A percentile compares a stretch with the other conserved stretches of the same genome.
These are phyloP conservation scores for Penicillium sp. DNA, from an alignment of 2,329 filamentous ascomycete genomes.

Conservation along the genomic window DNA sequence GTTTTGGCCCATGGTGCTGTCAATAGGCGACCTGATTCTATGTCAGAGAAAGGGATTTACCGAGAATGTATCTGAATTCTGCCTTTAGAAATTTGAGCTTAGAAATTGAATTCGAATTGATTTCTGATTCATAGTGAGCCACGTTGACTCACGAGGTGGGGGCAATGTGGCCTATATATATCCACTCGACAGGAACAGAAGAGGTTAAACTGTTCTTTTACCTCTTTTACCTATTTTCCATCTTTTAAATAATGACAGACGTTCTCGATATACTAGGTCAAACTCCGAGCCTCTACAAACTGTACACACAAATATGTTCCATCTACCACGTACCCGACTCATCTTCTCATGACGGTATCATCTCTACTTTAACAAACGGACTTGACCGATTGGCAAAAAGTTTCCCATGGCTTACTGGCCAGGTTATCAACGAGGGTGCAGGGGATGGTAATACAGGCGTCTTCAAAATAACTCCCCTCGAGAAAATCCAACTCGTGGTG, in stretches of 20 bases:
- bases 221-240: not conserved
- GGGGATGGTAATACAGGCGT: conserved; percentile 28
- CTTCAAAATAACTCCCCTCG: conserved; percentile 40
- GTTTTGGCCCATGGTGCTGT: not conserved
- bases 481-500: conserved; percentile 38
- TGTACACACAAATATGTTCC: conserved; percentile 18
- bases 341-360: conserved; percentile 7
- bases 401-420: conserved; percentile 31
- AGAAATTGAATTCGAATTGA: not conserved
- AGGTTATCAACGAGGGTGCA: conserved; percentile 39
- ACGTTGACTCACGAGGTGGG: not conserved
- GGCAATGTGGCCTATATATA: not conserved
- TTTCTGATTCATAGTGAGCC: not conserved
- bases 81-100: fast-evolving
- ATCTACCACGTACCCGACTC: conserved; percentile 7
- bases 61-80: not conserved
- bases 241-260: not conserved
- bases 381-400: conserved; percentile 10
- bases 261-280: conserved; percentile 13
- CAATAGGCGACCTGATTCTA: not conserved
- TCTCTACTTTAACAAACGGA: conserved; percentile 10
- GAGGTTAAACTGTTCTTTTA: not conserved
- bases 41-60: not conserved
- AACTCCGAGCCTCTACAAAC: conserved; percentile 9
- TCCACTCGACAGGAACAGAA: not conserved